Evolutionary conservation across 257 asterid species (phyloP), one percentile per base, ranked within the genome.

Genomic region (Solanum peruvianum): DNA sequence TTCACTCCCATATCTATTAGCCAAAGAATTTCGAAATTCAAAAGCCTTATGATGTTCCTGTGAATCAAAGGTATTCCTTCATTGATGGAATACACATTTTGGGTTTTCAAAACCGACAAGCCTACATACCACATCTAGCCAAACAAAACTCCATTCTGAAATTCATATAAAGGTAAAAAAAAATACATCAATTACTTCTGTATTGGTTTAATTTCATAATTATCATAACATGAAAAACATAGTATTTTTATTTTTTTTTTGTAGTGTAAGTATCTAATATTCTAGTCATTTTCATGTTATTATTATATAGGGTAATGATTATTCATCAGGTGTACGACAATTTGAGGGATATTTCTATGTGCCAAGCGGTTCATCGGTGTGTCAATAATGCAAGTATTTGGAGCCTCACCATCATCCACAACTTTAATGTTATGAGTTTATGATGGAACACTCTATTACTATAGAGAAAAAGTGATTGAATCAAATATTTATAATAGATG

Each of bases 381-480:
- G 6, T 88, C 89, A 25, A 29, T 90, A 75, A 91, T 91, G 93
- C 93, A 91, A 81, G 88, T 91, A 0, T 90, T 91, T 15, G 90
- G 92, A 72, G 90, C 91, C 9, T 14, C 85, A 2, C 86, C 87
- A 25, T 87, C 88, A 62, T 72, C 91, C 41, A 91, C 92, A 56
- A 87, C 93, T 12, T 88, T 91, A 21, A 87, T 90, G 91, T 87
- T 91, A 4, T 76, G 88, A 44, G 91, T 87, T 33, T 80, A 87
- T 37, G 64, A 91, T 20, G 92, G 92, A 6, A 18, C 83, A 11
- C 87, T 91, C 29, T 15, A 85, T 3, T 87, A 91, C 77, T 90
- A 87, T n/a, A 84, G 23, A 41, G 18, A 75, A 0, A 29, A 27
- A 67, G 78, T 83, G 10, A 60, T 91, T 25, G 87, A 70, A 11